phyloP scores from a whole-genome alignment of 2,329 filamentous ascomycete genomes.

The Aspergillus neotritici region DNA sequence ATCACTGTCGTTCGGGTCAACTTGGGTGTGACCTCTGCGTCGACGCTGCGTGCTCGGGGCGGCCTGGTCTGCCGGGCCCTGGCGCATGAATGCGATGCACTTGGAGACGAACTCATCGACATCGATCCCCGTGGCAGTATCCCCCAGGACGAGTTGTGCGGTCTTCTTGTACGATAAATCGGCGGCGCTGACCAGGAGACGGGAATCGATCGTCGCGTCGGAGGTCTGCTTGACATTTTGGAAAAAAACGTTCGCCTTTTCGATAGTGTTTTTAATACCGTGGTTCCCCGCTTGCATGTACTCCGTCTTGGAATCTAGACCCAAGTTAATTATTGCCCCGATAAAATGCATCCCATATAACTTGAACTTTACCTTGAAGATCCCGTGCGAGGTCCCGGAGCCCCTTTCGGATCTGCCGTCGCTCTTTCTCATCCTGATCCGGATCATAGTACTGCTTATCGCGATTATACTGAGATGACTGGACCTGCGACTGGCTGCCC shows the following conservation, averaged over 20 bases:
- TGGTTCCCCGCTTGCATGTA: constrained; percentile 61
- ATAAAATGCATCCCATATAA: neutral
- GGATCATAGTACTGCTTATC: constrained; percentile 65
- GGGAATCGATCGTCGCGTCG: constrained; percentile 84
- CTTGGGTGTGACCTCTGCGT: constrained; percentile 32
- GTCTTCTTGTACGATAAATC: constrained; percentile 77
- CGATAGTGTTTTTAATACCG: constrained; percentile 61
- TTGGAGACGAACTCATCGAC: constrained; percentile 89
- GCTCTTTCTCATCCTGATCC: constrained; percentile 69
- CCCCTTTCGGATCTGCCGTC: constrained; percentile 63
- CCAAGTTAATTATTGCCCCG: neutral
- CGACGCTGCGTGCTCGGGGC: constrained; percentile 38
- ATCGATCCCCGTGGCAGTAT: constrained; percentile 69
- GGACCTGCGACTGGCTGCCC: constrained; percentile 22
- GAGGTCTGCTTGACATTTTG: constrained; percentile 75
- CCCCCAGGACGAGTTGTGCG: constrained; percentile 66
- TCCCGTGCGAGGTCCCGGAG: constrained; percentile 62
- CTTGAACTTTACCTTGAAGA: constrained; percentile 50
- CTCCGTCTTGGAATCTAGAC: constrained; percentile 64
- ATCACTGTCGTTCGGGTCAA: constrained; percentile 57
- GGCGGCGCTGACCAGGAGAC: constrained; percentile 73
- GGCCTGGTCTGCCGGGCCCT: constrained; percentile 54
- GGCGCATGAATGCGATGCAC: constrained; percentile 80
- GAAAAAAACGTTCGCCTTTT: constrained; percentile 60
- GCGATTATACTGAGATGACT: constrained; percentile 24